A percentile compares a stretch with the other conserved stretches of the same genome.
Evolutionary conservation across 768 basidiomycete species (phyloP).

Genomic region (Mycena galopus): DNA sequence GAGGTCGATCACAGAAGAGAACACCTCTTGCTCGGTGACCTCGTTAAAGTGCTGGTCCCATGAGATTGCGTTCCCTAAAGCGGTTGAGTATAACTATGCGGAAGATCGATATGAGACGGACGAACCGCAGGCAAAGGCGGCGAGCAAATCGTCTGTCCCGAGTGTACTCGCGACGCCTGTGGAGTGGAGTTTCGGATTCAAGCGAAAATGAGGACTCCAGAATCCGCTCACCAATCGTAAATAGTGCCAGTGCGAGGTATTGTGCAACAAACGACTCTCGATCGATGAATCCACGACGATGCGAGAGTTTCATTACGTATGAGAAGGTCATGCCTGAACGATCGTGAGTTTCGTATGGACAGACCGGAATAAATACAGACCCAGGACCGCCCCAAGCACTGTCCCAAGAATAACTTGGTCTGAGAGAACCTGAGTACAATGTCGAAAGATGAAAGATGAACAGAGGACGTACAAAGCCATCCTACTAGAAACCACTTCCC

Average conservation of each 20-base stretch:
- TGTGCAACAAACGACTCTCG: slow-evolving; percentile 91
- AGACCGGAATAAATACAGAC: slow-evolving; percentile 35
- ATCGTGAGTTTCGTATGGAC: slow-evolving; percentile 10
- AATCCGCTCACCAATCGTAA: slow-evolving; percentile 69
- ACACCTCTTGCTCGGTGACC: slow-evolving; percentile 87
- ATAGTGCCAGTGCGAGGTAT: slow-evolving; percentile 78
- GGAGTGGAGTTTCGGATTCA: neutral
- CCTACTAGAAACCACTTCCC: slow-evolving; percentile 90
- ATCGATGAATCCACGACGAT: slow-evolving; percentile 74
- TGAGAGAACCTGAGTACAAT: slow-evolving; percentile 39
- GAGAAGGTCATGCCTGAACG: slow-evolving; percentile 73
- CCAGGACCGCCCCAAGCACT: slow-evolving; percentile 71
- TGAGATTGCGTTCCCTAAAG: slow-evolving; percentile 84
- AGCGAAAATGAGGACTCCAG: neutral
- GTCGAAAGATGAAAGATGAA: neutral
- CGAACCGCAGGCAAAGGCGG: slow-evolving; percentile 87
- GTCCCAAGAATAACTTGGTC: slow-evolving; percentile 88
- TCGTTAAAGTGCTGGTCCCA: slow-evolving; percentile 91
- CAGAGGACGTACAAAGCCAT: slow-evolving; percentile 73
- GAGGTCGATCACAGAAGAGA: slow-evolving; percentile 92
- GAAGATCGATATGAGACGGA: neutral
- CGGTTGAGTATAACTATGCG: slow-evolving; percentile 1
- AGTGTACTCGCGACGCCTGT: slow-evolving; percentile 72
- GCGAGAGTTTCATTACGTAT: slow-evolving; percentile 78
- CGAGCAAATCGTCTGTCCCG: slow-evolving; percentile 90